These are phyloP conservation scores for Solanum appendiculatum DNA, from an alignment of 257 asterid species.

Conservation along the genomic window DNA sequence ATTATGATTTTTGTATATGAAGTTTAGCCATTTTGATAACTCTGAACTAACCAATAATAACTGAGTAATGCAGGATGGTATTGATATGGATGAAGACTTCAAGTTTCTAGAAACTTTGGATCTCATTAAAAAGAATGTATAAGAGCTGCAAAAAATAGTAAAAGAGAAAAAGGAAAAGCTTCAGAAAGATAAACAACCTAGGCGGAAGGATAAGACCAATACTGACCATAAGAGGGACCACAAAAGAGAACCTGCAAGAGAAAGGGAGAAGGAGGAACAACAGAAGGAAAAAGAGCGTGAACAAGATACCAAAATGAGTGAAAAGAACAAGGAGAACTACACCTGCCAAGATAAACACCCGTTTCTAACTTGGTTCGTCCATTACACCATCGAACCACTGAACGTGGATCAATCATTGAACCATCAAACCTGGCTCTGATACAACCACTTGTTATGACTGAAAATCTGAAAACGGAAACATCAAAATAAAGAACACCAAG, in stretches of 20 bases:
- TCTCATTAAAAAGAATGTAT: constrained; percentile 75
- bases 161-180: neutral
- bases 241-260: neutral
- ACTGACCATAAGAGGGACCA: constrained; percentile 38
- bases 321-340: no score
- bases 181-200: constrained; percentile 40
- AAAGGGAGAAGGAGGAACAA: constrained; percentile 41
- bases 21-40: constrained; percentile 1
- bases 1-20: constrained; percentile 11
- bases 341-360: no score
- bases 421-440: no score
- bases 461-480: no score
- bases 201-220: constrained; percentile 49
- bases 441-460: no score
- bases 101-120: constrained; percentile 79
- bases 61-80: constrained; percentile 53
- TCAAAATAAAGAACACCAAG: no score
- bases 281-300: constrained; percentile 52
- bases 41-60: constrained; percentile 10
- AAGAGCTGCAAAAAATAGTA: constrained; percentile 62
- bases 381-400: no score
- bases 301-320: no score
- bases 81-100: constrained; percentile 66
- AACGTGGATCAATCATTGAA: no score
- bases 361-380: no score